Evolutionary conservation across 169 alveolate species (phyloP), one percentile per base, ranked within the genome.

Genomic region (Plasmodium reichenowi): DNA sequence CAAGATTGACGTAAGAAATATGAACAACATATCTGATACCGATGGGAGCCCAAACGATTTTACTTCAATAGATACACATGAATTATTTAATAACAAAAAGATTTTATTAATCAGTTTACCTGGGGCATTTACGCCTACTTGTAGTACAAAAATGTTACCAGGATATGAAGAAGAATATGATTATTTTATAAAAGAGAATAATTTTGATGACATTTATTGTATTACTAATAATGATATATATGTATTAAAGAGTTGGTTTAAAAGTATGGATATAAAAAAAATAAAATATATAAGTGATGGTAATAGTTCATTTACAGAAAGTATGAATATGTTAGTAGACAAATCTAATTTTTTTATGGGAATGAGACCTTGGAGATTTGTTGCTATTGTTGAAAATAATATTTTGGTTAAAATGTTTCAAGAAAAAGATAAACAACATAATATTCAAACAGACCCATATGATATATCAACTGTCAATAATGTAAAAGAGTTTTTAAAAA

Each of bases 91-190:
- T 48, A 86, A 76, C 56, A 87, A 88, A 43, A 75, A 91, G 26
- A 93, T 93, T 26, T 73, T 93, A 22, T 38, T 93, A 60, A 88
- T 93, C 45, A 63, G 93, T 24, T 72, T 93, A 3, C 95, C 95
- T 5, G 95, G 95, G 20, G 94, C 95, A 6, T 93, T 93, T 90
- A 93, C 95, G 38, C 95, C 95, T 12, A 88, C 93, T n/a, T 93
- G 95, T 68, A 70, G 93, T 15, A 66, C 93, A 22, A 63, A 85
- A 72, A 93, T 90, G 85, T 71, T 93, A 38, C 95, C 95, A 32
- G 78, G 68, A 56, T 93, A 85, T 66, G 95, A 93, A 48, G 56
- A 26, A n/a, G 88, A 64, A 86, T 93, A 93, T 74, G 93, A 86
- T 7, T 68, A 38, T 72, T 74, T 78, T 59, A 60, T 93, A 62